Conservation (phyloP, 495 filamentous ascomycete species). For the Talaromyces stipitatus region DNA sequence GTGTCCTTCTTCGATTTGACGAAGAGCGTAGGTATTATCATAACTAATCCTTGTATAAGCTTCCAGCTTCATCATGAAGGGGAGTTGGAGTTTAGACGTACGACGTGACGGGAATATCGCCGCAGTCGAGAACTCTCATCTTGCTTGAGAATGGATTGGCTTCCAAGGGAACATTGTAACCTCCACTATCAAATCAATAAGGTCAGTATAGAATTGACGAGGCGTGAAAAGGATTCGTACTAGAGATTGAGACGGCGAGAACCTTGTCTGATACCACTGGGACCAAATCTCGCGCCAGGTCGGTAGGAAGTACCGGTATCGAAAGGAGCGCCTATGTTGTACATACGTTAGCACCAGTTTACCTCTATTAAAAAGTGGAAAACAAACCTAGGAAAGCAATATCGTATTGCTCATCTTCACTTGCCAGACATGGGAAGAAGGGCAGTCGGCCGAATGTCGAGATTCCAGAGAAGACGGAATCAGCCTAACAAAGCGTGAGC, state of each 20-base stretch:
- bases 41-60: constrained; percentile 21
- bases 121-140: constrained; percentile 65
- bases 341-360: not conserved
- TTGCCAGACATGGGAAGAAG: constrained; percentile 71
- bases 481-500: constrained; percentile 40
- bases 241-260: constrained; percentile 63
- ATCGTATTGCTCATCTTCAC: constrained; percentile 63
- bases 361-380: not conserved
- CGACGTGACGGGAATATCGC: constrained; percentile 66
- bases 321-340: constrained; percentile 45
- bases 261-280: constrained; percentile 73
- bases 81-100: constrained; percentile 19
- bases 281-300: constrained; percentile 78
- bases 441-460: constrained; percentile 71
- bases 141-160: constrained; percentile 59
- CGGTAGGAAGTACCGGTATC: constrained; percentile 68
- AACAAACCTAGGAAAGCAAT: constrained; percentile 67
- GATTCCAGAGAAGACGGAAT: constrained; percentile 66
- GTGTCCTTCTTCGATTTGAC: constrained; percentile 64
- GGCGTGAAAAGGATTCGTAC: constrained; percentile 35
- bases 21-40: constrained; percentile 68
- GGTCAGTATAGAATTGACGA: not conserved
- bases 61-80: not conserved
- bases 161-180: constrained; percentile 54
- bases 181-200: constrained; percentile 33